Conservation (phyloP, 345 rosid genomes). For the Zanthoxylum bungeanum region DNA sequence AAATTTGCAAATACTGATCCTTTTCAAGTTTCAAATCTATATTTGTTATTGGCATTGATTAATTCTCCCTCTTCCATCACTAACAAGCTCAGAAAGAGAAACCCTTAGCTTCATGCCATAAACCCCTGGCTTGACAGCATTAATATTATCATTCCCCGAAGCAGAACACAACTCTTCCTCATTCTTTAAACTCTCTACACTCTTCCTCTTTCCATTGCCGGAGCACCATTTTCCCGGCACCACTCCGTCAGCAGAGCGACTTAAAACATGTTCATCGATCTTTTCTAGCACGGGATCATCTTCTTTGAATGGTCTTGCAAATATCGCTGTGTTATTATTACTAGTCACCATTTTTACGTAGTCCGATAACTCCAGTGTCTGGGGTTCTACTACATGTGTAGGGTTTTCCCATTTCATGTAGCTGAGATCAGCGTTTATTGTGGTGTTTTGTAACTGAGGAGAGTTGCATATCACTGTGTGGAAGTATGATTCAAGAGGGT, state of each 20-base stretch:
- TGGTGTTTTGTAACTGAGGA: constrained; percentile 31
- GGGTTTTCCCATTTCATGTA: not conserved
- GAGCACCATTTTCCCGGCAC: constrained; percentile 30
- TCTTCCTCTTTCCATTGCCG: not conserved
- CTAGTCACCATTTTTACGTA: too few species aligned
- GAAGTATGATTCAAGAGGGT: constrained; percentile 30
- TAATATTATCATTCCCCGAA: too few species aligned
- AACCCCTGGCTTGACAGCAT: too few species aligned
- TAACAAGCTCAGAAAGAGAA: too few species aligned
- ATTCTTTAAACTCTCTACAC: too few species aligned
- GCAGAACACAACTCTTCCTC: too few species aligned
- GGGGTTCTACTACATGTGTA: constrained; percentile 4
- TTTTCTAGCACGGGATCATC: too few species aligned
- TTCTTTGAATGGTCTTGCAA: too few species aligned
- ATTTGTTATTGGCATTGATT: constrained; percentile 16
- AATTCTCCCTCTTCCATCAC: not conserved
- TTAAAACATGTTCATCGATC: constrained; percentile 21
- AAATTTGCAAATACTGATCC: not conserved
- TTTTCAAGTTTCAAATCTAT: not conserved
- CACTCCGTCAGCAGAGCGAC: constrained; percentile 9
- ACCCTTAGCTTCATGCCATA: too few species aligned
- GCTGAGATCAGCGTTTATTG: too few species aligned
- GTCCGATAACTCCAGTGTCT: constrained; percentile 2
- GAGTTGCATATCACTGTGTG: constrained; percentile 38
- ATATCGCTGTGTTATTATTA: constrained; percentile 30